Conservation (phyloP, 2,329 filamentous ascomycete genomes). For the Calonectria crousiana region DNA sequence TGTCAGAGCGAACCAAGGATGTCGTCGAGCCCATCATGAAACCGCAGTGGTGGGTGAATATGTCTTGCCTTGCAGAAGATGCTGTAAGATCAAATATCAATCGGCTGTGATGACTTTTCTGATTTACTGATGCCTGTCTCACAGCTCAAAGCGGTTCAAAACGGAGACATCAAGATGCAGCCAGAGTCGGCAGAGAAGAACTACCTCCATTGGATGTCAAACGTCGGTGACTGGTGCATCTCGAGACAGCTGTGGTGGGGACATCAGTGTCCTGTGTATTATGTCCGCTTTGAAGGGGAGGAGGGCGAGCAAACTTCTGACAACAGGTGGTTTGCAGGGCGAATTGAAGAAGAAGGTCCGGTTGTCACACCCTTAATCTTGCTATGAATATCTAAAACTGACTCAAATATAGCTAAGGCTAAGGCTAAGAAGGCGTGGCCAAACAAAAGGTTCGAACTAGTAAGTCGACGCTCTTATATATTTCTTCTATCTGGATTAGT, state of each 20-base stretch:
- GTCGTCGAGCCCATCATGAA: constrained; percentile 95
- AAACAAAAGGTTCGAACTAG: constrained; percentile 76
- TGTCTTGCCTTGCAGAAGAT: constrained; percentile 83
- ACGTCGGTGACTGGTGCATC: constrained; percentile 94
- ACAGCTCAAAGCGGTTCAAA: constrained; percentile 74
- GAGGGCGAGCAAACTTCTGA: constrained; percentile 66
- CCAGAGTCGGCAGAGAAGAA: constrained; percentile 87
- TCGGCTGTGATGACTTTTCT: background rate
- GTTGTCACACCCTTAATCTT: background rate
- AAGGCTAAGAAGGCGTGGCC: constrained; percentile 86
- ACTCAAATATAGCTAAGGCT: constrained; percentile 59
- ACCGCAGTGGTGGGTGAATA: constrained; percentile 98
- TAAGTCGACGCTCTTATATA: background rate
- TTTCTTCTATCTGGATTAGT: background rate
- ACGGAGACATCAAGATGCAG: constrained; percentile 85
- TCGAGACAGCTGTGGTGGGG: constrained; percentile 98
- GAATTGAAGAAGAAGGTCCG: constrained; percentile 78
- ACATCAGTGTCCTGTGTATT: constrained; percentile 93
- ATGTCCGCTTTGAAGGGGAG: constrained; percentile 83
- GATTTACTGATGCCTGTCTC: background rate
- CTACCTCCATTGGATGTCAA: constrained; percentile 87
- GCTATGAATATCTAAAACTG: background rate
- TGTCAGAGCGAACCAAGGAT: constrained; percentile 92
- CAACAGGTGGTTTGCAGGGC: constrained; percentile 84
- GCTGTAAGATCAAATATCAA: constrained; percentile 64